These are phyloP conservation scores for Ceratonia siliqua DNA, from an alignment of 306 rosid genomes.

Conservation along the genomic window DNA sequence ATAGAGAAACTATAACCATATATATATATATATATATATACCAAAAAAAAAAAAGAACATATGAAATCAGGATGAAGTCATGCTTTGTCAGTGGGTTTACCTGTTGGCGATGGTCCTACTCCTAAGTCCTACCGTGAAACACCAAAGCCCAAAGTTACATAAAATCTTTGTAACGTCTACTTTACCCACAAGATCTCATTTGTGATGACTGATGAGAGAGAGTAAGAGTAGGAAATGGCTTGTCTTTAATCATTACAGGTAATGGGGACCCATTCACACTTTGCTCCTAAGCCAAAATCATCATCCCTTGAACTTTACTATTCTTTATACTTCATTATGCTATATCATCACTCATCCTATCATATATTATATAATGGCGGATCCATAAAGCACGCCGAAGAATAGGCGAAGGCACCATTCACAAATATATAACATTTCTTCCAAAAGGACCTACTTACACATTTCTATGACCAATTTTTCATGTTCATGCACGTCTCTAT, in stretches of 20 bases:
- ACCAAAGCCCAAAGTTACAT: no score
- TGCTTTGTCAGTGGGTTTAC: conserved; percentile 71
- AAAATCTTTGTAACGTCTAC: conserved; percentile 71
- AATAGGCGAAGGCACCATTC: conserved; percentile 39
- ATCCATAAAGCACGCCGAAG: conserved; percentile 82
- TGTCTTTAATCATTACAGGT: conserved; percentile 59
- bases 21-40: background rate
- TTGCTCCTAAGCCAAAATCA: conserved; percentile 85
- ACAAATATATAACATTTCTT: background rate
- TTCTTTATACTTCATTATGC: conserved; percentile 25
- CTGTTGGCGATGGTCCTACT: conserved; percentile 48
- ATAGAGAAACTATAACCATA: background rate
- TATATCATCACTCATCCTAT: conserved; percentile 12
- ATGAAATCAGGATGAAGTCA: conserved; percentile 67
- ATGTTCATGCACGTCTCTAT: conserved; percentile 77
- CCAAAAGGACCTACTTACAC: conserved; percentile 32
- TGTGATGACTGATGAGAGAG: no score
- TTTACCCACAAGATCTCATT: conserved; percentile 64
- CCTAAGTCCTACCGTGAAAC: conserved; percentile 15
- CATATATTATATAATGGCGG: conserved; percentile 37
- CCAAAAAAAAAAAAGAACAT: background rate
- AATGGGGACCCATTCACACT: conserved; percentile 75
- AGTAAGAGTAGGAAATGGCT: conserved; percentile 36
- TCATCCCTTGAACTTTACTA: conserved; percentile 58
- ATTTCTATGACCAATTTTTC: conserved; percentile 21